Conservation (phyloP, 805 yeast species). For the Candida oleophila region DNA sequence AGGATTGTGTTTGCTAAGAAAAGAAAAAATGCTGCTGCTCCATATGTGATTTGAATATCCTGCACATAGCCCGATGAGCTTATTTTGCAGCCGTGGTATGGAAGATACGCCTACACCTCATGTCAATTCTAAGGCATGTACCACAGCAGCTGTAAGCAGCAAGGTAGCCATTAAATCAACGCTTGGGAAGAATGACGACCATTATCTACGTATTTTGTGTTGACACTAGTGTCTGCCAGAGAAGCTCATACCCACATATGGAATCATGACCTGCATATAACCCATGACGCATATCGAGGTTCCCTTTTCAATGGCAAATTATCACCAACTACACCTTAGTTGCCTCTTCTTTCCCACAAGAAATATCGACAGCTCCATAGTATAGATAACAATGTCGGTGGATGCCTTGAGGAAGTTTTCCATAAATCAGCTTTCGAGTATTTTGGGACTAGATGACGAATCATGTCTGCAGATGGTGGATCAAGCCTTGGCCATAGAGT, state of each 20-base stretch:
- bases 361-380: not conserved
- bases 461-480: conserved; percentile 54
- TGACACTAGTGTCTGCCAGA: no score
- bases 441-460: conserved; percentile 60
- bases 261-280: not conserved
- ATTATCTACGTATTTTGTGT: no score
- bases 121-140: no score
- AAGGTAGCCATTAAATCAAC: no score
- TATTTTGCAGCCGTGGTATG: no score
- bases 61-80: conserved; percentile 1
- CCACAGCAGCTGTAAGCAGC: no score
- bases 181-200: no score
- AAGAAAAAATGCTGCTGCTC: no score
- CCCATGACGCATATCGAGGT: not conserved
- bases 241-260: no score
- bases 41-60: conserved; percentile 1
- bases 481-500: conserved; percentile 46
- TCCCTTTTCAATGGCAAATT: not conserved
- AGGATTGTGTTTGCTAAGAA: no score
- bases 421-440: conserved; percentile 23
- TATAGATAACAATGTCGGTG: not conserved
- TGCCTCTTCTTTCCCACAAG: no score
- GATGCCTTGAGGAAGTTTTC: conserved; percentile 25
- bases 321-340: not conserved
- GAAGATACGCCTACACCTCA: no score